phyloP scores from a whole-genome alignment of 768 basidiomycete genomes.

The Podaxis sp. region DNA sequence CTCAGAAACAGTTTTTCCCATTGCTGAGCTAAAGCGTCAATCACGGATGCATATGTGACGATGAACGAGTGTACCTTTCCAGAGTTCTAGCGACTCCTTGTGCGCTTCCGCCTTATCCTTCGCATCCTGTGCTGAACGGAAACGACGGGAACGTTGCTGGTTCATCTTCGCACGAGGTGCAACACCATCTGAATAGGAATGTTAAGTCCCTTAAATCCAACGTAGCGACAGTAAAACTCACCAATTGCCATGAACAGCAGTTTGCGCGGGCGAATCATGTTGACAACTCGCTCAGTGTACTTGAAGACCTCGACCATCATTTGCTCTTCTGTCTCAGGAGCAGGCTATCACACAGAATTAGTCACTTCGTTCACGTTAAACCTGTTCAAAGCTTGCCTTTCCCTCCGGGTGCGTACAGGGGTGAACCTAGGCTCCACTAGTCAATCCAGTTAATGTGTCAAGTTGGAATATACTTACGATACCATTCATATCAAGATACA shows the following conservation, averaged over 20 bases:
- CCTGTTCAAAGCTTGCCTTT: constrained; percentile 50
- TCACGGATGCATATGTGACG: neutral
- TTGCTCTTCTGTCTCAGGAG: constrained; percentile 96
- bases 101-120: constrained; percentile 90
- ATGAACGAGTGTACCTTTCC: constrained; percentile 63
- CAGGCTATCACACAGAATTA: constrained; percentile 52
- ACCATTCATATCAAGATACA: constrained; percentile 99
- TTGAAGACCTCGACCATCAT: constrained; percentile 99
- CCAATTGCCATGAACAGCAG: constrained; percentile 98
- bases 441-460: neutral
- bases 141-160: constrained; percentile 96
- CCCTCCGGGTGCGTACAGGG: constrained; percentile 99
- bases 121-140: constrained; percentile 93
- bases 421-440: constrained; percentile 64
- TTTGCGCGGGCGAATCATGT: constrained; percentile 94
- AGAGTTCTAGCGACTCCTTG: constrained; percentile 77
- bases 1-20: constrained; percentile 85
- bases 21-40: constrained; percentile 47
- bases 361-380: neutral
- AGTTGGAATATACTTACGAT: constrained; percentile 60
- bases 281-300: constrained; percentile 96
- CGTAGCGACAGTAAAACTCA: constrained; percentile 32
- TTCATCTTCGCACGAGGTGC: constrained; percentile 99
- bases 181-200: constrained; percentile 71
- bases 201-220: neutral